Base-by-base conservation (phyloP, 2,329 filamentous ascomycete species). In the Xylariaceae sp. region DNA sequence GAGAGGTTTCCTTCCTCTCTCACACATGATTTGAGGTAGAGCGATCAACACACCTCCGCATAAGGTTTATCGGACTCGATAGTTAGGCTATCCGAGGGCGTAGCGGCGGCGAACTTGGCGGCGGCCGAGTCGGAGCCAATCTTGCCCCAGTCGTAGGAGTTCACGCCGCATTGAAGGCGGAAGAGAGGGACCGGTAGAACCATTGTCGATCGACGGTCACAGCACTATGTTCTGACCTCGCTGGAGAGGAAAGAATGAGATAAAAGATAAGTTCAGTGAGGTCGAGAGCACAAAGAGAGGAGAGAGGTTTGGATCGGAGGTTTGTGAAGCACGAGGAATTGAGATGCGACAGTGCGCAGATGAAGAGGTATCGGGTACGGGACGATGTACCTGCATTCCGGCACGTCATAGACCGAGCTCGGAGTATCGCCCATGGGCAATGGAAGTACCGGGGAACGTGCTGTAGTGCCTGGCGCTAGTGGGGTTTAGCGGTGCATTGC, bases 111-210 rank as follows among this genome's bases (percentile, higher is more conserved):
- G 71, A 88, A 97, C 65, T 85, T 88, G 60, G 94, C 94, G 47
- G 92, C 94, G 13, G 92, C 88, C 45, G 92, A 97, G 54, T 88
- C 81, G 58, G 82, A 81, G 66, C 94, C 94, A 68, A 91, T 81
- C 79, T 99, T 99, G 62, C 92, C 94, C 94, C 94, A 99, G 76
- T 96, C 94, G 71, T 99, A 99, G 72, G 92, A 96, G 74, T 97
- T 97, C 68, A 95, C 90, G 68, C 92, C 94, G 76, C 88, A 92
- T 71, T 88, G 85, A 61, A 97, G 84, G 63, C 90, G 85, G 70
- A 96, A 80, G 49, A 97, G 76, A 66, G 92, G 92, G 57, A 94
- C 83, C 68, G 88, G 87, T 80, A 92, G 51, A 49, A 67, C 64
- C 61, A 67, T 67, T 47, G 21, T 61, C 18, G 42, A 59, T 30